Conservation (phyloP, 768 basidiomycete genomes). For the Sporobolomyces phaffii region DNA sequence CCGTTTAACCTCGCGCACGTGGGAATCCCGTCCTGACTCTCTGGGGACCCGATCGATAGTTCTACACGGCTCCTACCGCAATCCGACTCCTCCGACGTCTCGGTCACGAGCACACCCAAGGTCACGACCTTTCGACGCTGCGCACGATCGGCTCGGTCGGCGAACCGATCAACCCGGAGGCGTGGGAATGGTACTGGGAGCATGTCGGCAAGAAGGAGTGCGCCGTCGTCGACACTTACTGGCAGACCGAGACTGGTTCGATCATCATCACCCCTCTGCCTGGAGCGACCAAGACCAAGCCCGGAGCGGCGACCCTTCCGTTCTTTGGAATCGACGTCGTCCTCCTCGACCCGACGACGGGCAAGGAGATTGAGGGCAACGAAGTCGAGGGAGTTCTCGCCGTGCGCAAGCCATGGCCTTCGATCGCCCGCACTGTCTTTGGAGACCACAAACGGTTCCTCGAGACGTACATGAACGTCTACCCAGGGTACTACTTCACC, state of each 20-base stretch:
- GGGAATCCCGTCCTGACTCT: too few species aligned
- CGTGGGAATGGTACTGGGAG: conserved; percentile 99
- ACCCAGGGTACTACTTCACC: conserved; percentile 91
- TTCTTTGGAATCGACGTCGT: conserved; percentile 92
- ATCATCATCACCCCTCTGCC: conserved; percentile 94
- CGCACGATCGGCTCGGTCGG: conserved; percentile 89
- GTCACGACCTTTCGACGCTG: conserved; percentile 71
- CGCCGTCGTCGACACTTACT: conserved; percentile 53
- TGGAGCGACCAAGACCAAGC: conserved; percentile 90
- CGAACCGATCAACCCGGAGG: conserved; percentile 98
- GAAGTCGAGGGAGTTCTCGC: conserved; percentile 85
- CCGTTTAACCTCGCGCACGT: too few species aligned
- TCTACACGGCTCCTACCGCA: conserved; percentile 88
- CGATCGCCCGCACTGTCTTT: conserved; percentile 86
- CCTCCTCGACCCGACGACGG: conserved; percentile 76
- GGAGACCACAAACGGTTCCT: conserved; percentile 82
- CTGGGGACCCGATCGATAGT: conserved; percentile 56
- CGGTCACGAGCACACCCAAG: conserved; percentile 76
- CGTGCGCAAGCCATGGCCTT: conserved; percentile 84
- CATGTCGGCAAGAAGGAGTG: conserved; percentile 80
- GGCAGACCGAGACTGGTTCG: conserved; percentile 97
- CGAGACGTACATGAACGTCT: conserved; percentile 68
- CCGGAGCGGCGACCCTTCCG: conserved; percentile 91
- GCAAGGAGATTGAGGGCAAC: conserved; percentile 67
- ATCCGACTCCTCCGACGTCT: conserved; percentile 82